Base-by-base conservation (phyloP, 768 basidiomycete genomes). In the Kwoniella sp. region DNA sequence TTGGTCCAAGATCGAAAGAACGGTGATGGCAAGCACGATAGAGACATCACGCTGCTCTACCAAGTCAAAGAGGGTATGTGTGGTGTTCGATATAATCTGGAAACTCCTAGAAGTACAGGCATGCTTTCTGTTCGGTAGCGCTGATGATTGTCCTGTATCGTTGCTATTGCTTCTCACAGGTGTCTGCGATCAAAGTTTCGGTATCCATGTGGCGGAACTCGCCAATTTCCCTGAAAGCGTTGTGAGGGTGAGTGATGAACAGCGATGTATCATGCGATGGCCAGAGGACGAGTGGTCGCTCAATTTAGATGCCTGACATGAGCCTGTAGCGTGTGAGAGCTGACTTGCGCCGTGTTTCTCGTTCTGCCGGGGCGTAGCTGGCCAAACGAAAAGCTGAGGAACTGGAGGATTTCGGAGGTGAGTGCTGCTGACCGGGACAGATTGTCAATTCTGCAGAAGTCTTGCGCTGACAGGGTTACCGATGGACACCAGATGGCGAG, bases 161-260 rank as follows among this genome's bases (percentile, higher is more conserved):
- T 9, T 17, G 41, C 41, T 17, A 17, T 45, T 45, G 41, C 15
- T 45, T 8, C 9, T 31, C 26, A 26, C 63, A 92, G 92, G 92
- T 15, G 86, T 96, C 23, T 93, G 91, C 51, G 95, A 98, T 77
- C 95, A 97, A 81, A 95, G 92, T 77, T 98, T 97, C 75, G 96
- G 95, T 81, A 98, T 99, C 29, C 93, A 98, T 72, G 96, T 99
- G 17, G 96, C 96, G 0, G 86, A 93, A 77, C 84, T 98, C n/a
- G 95, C 95, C 2, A 94, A 97, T 80, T 99, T 99, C 81, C 96
- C 96, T 0, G 91, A 94, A 66, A 90, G 88, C 69, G 94, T 98
- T 12, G 86, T 98, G 65, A 91, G 90, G 84, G 90, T 91, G 55
- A 63, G 84, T 67, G 38, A 52, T 31, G 9, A 48, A 31, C 47